Base-by-base conservation (phyloP, 768 basidiomycete species). In the Lactarius quietus region DNA sequence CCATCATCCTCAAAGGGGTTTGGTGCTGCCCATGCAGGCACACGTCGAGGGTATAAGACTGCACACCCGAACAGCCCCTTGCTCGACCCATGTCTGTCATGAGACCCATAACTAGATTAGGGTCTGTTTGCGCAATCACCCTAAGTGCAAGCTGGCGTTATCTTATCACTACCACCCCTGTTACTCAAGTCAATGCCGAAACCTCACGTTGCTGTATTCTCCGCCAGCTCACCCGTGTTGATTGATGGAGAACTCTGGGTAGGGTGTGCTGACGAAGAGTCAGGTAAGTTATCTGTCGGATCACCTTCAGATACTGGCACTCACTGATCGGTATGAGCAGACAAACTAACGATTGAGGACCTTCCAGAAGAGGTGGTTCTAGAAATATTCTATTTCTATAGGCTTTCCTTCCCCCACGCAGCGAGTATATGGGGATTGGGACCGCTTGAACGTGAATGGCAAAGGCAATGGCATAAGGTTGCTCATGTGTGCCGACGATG, bases 331-430 rank as follows among this genome's bases (percentile, higher is more conserved):
- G n/a, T 45, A 45, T 26, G 10, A 4, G 31, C 41, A 33, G 43
- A 20, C n/a, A 51, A 45, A 45, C 23, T 45, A 23, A 62, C 41
- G 23, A 57, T 63, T 20, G 56, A 57, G 0, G 35, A 6, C 35
- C 28, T 63, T 28, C 62, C 62, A 3, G 62, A 58, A 33, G 56
- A 63, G n/a, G 48, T 63, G 7, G 26, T 63, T 31, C 7, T 63
- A 18, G 55, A 45, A 10, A 45, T 56, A 62, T 62, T 56, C 33
- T 33, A 23, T 29, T 51, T 51, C 17, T 33, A 33, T 8, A 33
- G 8, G 33, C 33, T 33, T 3, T 3, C 33, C 33, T 33, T 3
- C 33, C 33, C 33, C 8, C 3, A 8, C 33, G 33, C 4, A 33
- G 33, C 4, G 3, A 33, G 33, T 33, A 33, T 33, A 33, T 33